Evolutionary conservation across 192 early-diverging fungal species (phyloP), one percentile per base, ranked within the genome.

Genomic region (Backusella mclennaniae): DNA sequence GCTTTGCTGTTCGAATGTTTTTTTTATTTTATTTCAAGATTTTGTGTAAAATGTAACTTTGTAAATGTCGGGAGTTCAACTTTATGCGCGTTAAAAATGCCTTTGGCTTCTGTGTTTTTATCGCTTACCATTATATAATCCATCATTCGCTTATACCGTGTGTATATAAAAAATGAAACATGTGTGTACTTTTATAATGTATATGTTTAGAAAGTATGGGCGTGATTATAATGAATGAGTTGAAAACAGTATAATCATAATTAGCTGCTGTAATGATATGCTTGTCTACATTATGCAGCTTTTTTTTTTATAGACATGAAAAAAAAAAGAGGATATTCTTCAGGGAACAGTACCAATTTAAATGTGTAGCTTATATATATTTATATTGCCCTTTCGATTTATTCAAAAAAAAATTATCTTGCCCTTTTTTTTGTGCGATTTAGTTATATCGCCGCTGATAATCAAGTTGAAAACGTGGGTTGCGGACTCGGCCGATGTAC

Each of bases 401-500:
- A 12, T 23, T 56, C 53, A 53, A 66, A 33, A 41, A 33, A 12
- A 33, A 33, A 35, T 68, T 68, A 11, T 35, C 15, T n/a, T 5
- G 29, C n/a, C 19, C n/a, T 33, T 69, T 23, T 69, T 19, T 69
- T 69, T 38, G 35, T 69, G 14, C 67, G 8, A 38, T 39, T 38
- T 11, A 36, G 9, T 69, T 69, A 2, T 69, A 69, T 39, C 67
- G 67, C 67, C 67, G 67, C 19, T 69, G 67, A 26, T 38, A 69
- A 23, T 23, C 15, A 69, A 21, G 36, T 8, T 59, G 21, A 69
- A 69, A 69, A 69, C 68, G 68, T 69, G 68, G 19, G 68, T 69
- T 35, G 68, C 35, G 68, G 68, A 69, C 68, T 69, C 38, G 38
- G 21, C 68, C 68, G 68, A 29, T 35, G 68, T 69, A 69, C 38